phyloP scores from a whole-genome alignment of 768 basidiomycete species.

The Phaeotremella fagi region DNA sequence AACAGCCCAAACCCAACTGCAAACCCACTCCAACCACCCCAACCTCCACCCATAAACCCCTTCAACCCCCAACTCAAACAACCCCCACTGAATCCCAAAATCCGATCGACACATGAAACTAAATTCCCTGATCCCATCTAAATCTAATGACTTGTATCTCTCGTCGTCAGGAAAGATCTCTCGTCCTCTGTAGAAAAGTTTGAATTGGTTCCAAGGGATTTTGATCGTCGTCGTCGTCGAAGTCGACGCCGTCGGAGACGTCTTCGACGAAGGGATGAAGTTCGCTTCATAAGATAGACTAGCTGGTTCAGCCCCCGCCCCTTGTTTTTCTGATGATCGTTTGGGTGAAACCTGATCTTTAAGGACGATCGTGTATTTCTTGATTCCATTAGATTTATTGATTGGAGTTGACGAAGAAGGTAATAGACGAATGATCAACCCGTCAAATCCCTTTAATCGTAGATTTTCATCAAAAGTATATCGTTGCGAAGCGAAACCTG shows the following conservation, averaged over 20 bases:
- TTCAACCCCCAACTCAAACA: constrained; percentile 42
- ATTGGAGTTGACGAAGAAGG: too few species aligned
- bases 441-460: too few species aligned
- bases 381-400: too few species aligned
- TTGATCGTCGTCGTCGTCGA: too few species aligned
- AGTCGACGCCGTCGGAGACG: too few species aligned
- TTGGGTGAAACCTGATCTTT: too few species aligned
- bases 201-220: constrained; percentile 45
- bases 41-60: constrained; percentile 2
- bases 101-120: constrained; percentile 48
- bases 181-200: constrained; percentile 45
- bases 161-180: constrained; percentile 29
- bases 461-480: constrained; percentile 39
- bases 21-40: neutral
- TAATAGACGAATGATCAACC: too few species aligned
- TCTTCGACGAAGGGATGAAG: constrained; percentile 15
- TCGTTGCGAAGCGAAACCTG: constrained; percentile 51
- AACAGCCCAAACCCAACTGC: constrained; percentile 5
- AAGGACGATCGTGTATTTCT: too few species aligned
- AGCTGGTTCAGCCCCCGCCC: constrained; percentile 31
- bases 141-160: constrained; percentile 34
- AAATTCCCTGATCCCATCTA: constrained; percentile 41
- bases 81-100: constrained; percentile 48
- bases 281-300: constrained; percentile 40
- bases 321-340: too few species aligned